These are phyloP conservation scores for Lophiotrema nucula DNA, from an alignment of 495 filamentous ascomycete species.

Conservation along the genomic window DNA sequence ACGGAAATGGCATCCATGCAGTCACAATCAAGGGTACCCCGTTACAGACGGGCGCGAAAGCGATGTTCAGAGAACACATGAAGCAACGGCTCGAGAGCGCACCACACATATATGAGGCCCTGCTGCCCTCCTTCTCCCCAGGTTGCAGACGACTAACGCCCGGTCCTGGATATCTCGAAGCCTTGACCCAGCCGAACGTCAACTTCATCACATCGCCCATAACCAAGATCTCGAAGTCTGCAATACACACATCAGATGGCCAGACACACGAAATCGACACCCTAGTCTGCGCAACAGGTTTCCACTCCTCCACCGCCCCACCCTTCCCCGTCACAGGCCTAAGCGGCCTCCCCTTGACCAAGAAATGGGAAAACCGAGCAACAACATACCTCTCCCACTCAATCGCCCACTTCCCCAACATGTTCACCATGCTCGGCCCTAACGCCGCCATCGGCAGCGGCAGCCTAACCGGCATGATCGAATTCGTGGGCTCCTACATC, in stretches of 20 bases:
- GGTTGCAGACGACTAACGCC: constrained; percentile 42
- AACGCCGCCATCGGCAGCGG: constrained; percentile 41
- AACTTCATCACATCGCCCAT: constrained; percentile 35
- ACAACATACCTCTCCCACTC: constrained; percentile 39
- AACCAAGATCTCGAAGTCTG: constrained; percentile 25
- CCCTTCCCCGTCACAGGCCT: constrained; percentile 36
- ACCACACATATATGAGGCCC: constrained; percentile 36
- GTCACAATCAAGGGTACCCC: constrained; percentile 36
- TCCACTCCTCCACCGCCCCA: constrained; percentile 38
- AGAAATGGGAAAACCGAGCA: constrained; percentile 36
- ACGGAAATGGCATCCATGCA: constrained; percentile 38
- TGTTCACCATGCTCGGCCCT: constrained; percentile 41
- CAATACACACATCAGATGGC: constrained; percentile 37
- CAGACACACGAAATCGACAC: constrained; percentile 38
- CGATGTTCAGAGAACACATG: constrained; percentile 39
- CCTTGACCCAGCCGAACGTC: constrained; percentile 40
- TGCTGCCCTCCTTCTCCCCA: constrained; percentile 38
- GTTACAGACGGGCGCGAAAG: constrained; percentile 34
- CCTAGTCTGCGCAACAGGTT: constrained; percentile 42
- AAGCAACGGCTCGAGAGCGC: constrained; percentile 29
- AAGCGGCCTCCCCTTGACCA: constrained; percentile 24
- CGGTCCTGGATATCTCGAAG: constrained; percentile 42
- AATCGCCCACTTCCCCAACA: constrained; percentile 37
- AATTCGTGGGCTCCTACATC: constrained; percentile 35
- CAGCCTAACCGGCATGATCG: constrained; percentile 37